These are phyloP conservation scores for Curvularia sp. DNA, from an alignment of 2,329 filamentous ascomycete genomes.

Conservation along the genomic window DNA sequence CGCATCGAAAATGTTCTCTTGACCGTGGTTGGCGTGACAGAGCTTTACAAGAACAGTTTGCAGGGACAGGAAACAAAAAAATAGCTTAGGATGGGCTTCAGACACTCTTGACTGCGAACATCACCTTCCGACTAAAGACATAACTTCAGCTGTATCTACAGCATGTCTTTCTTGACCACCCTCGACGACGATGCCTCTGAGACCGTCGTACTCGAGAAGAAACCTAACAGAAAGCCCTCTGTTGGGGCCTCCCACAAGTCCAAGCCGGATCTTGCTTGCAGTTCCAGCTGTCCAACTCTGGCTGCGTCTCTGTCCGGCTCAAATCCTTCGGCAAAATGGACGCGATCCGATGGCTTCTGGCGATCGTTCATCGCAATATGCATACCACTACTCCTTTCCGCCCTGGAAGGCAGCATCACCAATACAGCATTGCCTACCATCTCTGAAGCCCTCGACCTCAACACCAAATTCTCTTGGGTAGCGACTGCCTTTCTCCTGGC, in stretches of 20 bases:
- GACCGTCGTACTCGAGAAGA: background rate
- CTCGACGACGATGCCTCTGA: background rate
- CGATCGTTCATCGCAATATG: constrained; percentile 41
- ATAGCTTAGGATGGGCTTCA: background rate
- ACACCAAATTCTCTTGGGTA: constrained; percentile 37
- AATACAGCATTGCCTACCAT: constrained; percentile 55
- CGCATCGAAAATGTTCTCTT: background rate
- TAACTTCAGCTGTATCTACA: background rate
- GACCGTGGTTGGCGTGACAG: background rate
- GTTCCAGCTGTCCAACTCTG: constrained; percentile 12
- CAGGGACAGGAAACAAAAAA: background rate
- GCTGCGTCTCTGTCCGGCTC: constrained; percentile 11
- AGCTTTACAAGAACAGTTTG: background rate
- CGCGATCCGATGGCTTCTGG: constrained; percentile 38
- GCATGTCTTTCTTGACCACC: background rate
- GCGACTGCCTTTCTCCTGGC: constrained; percentile 41
- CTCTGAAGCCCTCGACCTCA: constrained; percentile 33
- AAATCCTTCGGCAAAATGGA: constrained; percentile 21
- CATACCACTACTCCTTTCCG: constrained; percentile 30
- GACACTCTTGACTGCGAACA: background rate
- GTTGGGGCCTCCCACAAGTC: background rate
- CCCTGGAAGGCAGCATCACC: constrained; percentile 50
- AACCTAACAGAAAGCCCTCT: background rate
- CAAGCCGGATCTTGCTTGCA: background rate
- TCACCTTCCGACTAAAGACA: background rate